A percentile compares a stretch with the other conserved stretches of the same genome.
Conservation (phyloP, 163 green algal genomes). For the Trebouxiophyceae sp. region DNA sequence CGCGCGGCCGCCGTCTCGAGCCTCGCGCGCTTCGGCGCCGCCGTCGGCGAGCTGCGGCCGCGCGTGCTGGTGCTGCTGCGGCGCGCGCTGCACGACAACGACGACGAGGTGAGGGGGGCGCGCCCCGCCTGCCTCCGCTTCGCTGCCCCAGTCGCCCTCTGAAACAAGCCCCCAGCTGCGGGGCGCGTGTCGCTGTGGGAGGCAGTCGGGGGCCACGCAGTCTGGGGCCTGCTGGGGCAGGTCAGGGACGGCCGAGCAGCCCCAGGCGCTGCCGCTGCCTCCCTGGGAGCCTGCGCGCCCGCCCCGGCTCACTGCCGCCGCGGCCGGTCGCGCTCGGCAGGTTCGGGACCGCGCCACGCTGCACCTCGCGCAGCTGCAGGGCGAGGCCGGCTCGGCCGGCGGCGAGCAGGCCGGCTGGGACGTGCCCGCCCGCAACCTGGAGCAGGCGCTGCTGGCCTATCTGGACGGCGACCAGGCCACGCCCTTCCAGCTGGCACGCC, state of each 20-base stretch:
- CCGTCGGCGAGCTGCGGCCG: conserved; percentile 45
- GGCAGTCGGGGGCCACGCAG: no score
- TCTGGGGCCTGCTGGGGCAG: no score
- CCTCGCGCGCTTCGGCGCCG: conserved; percentile 82
- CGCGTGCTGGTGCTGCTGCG: conserved; percentile 81
- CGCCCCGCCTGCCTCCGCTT: no score
- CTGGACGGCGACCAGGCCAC: conserved; percentile 40
- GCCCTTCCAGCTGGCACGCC: conserved; percentile 70
- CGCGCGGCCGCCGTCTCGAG: conserved; percentile 83
- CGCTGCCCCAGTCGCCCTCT: no score
- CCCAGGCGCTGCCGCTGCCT: no score
- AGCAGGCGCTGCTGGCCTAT: conserved; percentile 75
- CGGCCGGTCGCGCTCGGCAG: conserved; percentile 34
- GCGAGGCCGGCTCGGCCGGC: conserved; percentile 32
- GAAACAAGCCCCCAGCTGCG: no score
- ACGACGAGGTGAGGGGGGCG: conserved; percentile 98
- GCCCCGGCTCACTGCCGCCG: no score
- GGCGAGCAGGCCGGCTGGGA: conserved; percentile 36
- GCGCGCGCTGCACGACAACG: conserved; percentile 88
- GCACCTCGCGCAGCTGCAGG: conserved; percentile 75
- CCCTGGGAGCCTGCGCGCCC: no score
- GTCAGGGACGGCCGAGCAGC: no score
- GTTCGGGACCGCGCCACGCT: conserved; percentile 90
- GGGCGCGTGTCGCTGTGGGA: no score
- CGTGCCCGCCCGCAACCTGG: conserved; percentile 70